Evolutionary conservation across 257 asterid species (phyloP).

Genomic region (Orobanche coerulescens): DNA sequence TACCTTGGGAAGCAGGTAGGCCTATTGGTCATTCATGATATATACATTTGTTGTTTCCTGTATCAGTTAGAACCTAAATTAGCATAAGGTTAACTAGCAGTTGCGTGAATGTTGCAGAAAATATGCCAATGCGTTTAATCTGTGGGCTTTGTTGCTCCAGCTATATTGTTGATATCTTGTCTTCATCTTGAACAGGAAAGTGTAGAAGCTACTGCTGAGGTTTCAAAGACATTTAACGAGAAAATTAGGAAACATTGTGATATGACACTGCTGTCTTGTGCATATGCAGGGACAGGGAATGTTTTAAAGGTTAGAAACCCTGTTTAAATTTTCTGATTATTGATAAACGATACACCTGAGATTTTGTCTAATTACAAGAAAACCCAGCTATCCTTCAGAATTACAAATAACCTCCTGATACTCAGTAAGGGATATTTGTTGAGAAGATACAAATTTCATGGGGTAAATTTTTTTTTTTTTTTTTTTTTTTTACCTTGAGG

Average conservation of each 20-base stretch:
- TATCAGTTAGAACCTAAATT: not conserved
- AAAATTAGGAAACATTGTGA: constrained; percentile 79
- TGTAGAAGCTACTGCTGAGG: constrained; percentile 89
- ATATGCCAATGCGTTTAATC: constrained; percentile 12
- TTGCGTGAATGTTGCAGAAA: not conserved
- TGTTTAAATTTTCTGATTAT: not conserved
- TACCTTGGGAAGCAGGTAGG: constrained; percentile 94
- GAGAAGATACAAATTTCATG: not conserved
- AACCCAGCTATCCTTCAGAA: not conserved
- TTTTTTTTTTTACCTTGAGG: too few relatives aligned
- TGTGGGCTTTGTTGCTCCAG: constrained; percentile 11
- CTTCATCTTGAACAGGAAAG: constrained; percentile 45
- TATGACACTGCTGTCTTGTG: constrained; percentile 88
- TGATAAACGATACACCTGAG: not conserved
- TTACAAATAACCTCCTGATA: not conserved
- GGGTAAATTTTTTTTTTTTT: too few relatives aligned
- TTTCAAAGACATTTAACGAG: constrained; percentile 73
- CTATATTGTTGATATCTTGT: constrained; percentile 10
- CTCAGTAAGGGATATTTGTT: not conserved
- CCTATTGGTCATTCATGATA: not conserved
- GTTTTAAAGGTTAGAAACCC: constrained; percentile 67
- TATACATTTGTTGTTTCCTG: not conserved
- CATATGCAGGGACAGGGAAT: constrained; percentile 96
- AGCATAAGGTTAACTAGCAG: not conserved
- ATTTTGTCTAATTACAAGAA: not conserved